Percentiles rank a stretch among this genome's conserved stretches.
Evolutionary conservation across 139 green algal genomes (phyloP).

Genomic region (Yamagishiella unicocca): DNA sequence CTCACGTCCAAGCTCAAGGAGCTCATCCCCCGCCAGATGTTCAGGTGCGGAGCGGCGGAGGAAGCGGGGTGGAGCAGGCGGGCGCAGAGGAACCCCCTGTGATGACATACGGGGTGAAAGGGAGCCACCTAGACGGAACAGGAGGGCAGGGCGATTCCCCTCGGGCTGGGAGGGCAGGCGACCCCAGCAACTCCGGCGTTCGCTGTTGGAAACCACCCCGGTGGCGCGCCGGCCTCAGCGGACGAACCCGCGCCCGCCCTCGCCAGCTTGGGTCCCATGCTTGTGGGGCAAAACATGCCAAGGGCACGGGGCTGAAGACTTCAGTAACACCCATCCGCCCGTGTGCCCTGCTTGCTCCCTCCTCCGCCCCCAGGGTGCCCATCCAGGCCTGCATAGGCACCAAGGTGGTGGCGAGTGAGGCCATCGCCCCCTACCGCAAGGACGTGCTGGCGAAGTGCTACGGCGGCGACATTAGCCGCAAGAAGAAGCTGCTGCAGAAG

Average conservation of each 20-base stretch:
- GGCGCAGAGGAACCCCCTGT: background rate
- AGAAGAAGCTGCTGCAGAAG: conserved; percentile 99
- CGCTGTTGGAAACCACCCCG: no score
- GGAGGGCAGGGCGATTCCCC: no score
- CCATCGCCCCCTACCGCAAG: conserved; percentile 89
- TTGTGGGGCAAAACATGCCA: no score
- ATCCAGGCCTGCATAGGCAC: conserved; percentile 92
- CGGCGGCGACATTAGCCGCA: conserved; percentile 90
- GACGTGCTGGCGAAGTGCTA: conserved; percentile 99
- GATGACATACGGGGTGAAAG: no score
- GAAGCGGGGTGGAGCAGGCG: background rate
- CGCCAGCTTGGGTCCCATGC: no score
- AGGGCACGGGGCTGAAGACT: no score
- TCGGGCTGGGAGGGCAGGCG: no score
- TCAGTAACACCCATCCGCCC: no score
- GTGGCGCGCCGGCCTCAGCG: no score
- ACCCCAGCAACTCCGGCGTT: no score
- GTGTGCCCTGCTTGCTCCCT: background rate
- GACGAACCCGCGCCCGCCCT: no score
- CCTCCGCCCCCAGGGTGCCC: conserved; percentile 59
- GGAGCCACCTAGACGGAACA: no score
- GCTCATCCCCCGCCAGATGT: conserved; percentile 96
- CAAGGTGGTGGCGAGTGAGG: conserved; percentile 85
- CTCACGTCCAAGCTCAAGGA: conserved; percentile 95
- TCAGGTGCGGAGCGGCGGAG: conserved; percentile 62